phyloP scores from a whole-genome alignment of 2,329 filamentous ascomycete genomes.

The Hysterium pulicare region DNA sequence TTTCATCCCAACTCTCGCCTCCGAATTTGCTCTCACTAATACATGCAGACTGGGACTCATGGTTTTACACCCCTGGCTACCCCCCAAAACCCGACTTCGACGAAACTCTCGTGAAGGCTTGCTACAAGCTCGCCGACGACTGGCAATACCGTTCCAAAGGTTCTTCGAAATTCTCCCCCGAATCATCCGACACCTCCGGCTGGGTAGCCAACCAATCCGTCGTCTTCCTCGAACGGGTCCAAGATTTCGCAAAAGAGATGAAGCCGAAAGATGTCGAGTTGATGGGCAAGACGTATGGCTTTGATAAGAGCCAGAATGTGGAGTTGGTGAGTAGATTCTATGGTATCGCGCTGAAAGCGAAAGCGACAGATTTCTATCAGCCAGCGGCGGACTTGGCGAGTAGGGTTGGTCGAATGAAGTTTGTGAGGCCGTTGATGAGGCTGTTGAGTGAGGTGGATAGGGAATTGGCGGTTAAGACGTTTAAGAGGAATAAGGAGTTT shows the following conservation, averaged over 20 bases:
- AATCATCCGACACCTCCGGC: conserved; percentile 62
- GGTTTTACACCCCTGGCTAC: conserved; percentile 84
- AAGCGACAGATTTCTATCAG: conserved; percentile 65
- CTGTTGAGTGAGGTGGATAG: conserved; percentile 71
- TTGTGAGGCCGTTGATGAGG: conserved; percentile 81
- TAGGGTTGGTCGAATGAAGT: conserved; percentile 92
- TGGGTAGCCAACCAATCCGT: conserved; percentile 87
- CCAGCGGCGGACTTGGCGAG: conserved; percentile 73
- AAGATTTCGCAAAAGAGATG: conserved; percentile 64
- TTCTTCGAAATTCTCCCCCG: conserved; percentile 54
- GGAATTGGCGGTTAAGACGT: conserved; percentile 73
- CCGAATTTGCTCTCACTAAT: background rate
- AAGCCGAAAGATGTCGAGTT: conserved; percentile 62
- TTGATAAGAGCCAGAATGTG: conserved; percentile 74
- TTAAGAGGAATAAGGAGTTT: conserved; percentile 83
- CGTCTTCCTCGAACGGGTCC: conserved; percentile 81
- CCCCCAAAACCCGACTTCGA: conserved; percentile 91
- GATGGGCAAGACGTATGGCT: conserved; percentile 72
- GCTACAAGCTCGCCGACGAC: conserved; percentile 76
- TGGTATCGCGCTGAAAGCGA: conserved; percentile 71
- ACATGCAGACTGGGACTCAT: conserved; percentile 75
- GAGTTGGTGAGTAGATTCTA: conserved; percentile 82
- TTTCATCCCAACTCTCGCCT: no score
- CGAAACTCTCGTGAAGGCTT: conserved; percentile 79
- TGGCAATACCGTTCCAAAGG: conserved; percentile 61